Base-by-base conservation (phyloP, 805 yeast genomes). In the baker's yeast (Saccharomyces cerevisiae) region DNA sequence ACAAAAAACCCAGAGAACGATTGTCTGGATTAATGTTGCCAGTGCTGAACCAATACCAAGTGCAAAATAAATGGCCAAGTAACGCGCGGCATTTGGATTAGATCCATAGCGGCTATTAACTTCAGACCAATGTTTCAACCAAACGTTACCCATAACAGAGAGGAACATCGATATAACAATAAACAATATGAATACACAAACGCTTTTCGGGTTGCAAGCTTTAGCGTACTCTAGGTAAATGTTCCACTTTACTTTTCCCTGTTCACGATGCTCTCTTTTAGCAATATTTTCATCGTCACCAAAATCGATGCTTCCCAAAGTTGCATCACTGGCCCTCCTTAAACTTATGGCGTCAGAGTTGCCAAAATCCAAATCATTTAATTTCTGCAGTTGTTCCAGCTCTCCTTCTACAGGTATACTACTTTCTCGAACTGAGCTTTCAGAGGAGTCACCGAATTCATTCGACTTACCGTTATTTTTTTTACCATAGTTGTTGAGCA, bases 91-190 rank as follows among this genome's bases (percentile, higher is more conserved):
- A 55, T 82, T 68, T 2, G 96, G 96, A 67, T 92, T 92, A 54
- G 72, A 72, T 27, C 90, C 92, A 41, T 72, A 67, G 47, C 69
- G 72, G 3, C 91, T 78, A 66, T 92, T 94, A 24, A 86, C 81
- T 68, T 94, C 99, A 11, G 98, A 88, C 99, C 99, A 94, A 70
- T 89, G 89, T 70, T 94, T 94, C 64, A 94, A 80, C 99, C 99
- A 94, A 52, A 92, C 80, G 67, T 85, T 90, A 41, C 90, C 83
- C 48, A 73, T 73, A 51, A 89, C 92, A 54, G 83, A 78, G 50
- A 83, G 64, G 10, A 77, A 66, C 79, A 81, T 85, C 0, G 88
- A 77, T 4, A 78, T 49, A n/a, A 85, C 64, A 57, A 87, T 76
- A 58, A 82, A 76, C 0, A 66, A 51, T 51, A 89, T 60, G 66